Conservation (phyloP, 257 asterid genomes). For the Ocimum tenuiflorum region DNA sequence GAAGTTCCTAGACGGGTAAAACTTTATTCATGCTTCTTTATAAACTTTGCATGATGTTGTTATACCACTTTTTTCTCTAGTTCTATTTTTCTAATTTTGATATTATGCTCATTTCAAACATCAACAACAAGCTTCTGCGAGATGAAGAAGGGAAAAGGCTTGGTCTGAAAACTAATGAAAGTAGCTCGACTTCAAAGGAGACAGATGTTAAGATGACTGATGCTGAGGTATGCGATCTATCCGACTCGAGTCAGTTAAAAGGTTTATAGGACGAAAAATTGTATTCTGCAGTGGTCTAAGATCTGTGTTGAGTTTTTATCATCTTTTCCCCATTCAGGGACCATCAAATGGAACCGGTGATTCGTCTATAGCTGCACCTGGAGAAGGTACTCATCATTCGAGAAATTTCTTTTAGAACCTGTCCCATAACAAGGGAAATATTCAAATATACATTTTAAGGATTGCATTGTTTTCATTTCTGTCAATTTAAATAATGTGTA, state of each 20-base stretch:
- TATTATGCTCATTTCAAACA: slow-evolving; percentile 7
- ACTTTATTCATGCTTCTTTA: slow-evolving; percentile 13
- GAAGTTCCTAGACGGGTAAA: slow-evolving; percentile 85
- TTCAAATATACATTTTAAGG: neutral
- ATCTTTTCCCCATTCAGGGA: slow-evolving; percentile 47
- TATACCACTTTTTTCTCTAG: neutral
- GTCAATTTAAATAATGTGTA: too few relatives aligned
- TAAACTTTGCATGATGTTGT: neutral
- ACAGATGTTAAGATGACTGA: slow-evolving; percentile 76
- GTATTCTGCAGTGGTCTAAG: too few relatives aligned
- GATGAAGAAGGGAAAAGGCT: slow-evolving; percentile 87
- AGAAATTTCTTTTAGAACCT: slow-evolving; percentile 6
- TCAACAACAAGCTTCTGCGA: slow-evolving; percentile 55
- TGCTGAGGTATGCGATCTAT: slow-evolving; percentile 51
- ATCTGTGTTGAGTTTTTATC: neutral
- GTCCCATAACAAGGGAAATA: neutral
- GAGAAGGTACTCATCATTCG: slow-evolving; percentile 45
- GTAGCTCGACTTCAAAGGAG: slow-evolving; percentile 45
- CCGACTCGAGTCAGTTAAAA: neutral
- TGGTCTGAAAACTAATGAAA: slow-evolving; percentile 65
- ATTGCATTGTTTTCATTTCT: too few relatives aligned
- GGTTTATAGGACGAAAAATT: too few relatives aligned
- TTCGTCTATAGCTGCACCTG: slow-evolving; percentile 46
- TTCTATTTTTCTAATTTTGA: neutral
- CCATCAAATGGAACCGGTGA: slow-evolving; percentile 54